These are phyloP conservation scores for Phytophthora colocasiae DNA, from an alignment of 352 stramenopile species.

Conservation along the genomic window DNA sequence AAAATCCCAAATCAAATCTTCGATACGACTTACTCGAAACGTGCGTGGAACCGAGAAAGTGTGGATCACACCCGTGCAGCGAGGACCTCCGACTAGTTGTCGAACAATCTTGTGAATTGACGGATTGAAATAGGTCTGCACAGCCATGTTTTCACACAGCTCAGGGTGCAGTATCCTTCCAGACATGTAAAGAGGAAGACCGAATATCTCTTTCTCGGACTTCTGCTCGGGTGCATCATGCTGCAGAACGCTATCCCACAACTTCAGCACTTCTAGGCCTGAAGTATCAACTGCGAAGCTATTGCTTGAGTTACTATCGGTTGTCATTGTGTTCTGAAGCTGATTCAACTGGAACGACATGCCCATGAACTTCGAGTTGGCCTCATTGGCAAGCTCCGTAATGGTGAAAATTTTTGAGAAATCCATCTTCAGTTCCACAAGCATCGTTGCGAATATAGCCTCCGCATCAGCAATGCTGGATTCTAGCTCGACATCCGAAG, in stretches of 20 bases:
- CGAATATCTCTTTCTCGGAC: conserved; percentile 81
- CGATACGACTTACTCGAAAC: conserved; percentile 45
- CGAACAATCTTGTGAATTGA: conserved; percentile 89
- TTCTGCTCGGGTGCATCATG: conserved; percentile 68
- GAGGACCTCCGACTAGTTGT: conserved; percentile 77
- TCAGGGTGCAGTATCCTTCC: conserved; percentile 81
- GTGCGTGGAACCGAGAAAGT: conserved; percentile 56
- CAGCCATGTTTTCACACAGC: conserved; percentile 88
- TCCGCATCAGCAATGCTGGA: conserved; percentile 82
- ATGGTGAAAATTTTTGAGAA: conserved; percentile 87
- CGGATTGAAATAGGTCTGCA: conserved; percentile 84
- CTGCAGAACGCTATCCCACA: conserved; percentile 78
- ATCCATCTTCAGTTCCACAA: conserved; percentile 90
- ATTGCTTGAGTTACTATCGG: background rate
- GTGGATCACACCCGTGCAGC: conserved; percentile 79
- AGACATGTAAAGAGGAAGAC: conserved; percentile 86
- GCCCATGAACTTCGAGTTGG: conserved; percentile 90
- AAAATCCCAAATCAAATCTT: background rate
- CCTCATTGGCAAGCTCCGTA: conserved; percentile 83
- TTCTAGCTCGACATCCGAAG: conserved; percentile 58
- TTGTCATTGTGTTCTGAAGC: conserved; percentile 20
- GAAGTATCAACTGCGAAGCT: conserved; percentile 20
- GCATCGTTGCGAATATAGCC: conserved; percentile 87
- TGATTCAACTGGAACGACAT: conserved; percentile 73
- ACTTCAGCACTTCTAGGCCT: conserved; percentile 43